Percentiles rank a stretch among this genome's conserved stretches.
Evolutionary conservation across 306 rosid species (phyloP).

Genomic region (Nissolia schottii): DNA sequence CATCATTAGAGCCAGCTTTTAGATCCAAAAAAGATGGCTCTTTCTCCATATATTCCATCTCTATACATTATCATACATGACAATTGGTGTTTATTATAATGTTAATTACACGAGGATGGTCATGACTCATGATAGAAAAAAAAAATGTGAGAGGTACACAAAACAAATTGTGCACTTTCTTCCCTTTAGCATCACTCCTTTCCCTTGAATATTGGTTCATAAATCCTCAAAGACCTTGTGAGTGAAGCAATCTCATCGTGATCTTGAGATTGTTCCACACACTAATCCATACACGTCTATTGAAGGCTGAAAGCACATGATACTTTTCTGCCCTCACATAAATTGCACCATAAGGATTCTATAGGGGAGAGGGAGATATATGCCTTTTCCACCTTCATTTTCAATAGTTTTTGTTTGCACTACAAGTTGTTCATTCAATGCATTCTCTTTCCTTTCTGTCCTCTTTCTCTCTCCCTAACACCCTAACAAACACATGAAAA

Average conservation of each 20-base stretch:
- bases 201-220: conserved; percentile 5
- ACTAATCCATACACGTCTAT: conserved; percentile 27
- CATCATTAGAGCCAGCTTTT: not conserved
- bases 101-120: not conserved
- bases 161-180: not conserved
- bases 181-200: conserved; percentile 34
- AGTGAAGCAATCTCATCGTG: conserved; percentile 29
- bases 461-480: not conserved
- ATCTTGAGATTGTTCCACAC: conserved; percentile 24
- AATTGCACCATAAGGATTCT: conserved; percentile 36
- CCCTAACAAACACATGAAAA: not conserved
- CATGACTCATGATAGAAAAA: not conserved
- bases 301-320: conserved; percentile 50
- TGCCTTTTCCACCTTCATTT: conserved; percentile 50
- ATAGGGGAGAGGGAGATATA: conserved; percentile 20
- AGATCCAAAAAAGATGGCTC: not conserved
- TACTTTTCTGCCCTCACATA: conserved; percentile 31
- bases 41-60: not conserved
- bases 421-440: conserved; percentile 24
- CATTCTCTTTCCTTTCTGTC: conserved; percentile 7
- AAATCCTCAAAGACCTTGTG: conserved; percentile 28
- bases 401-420: conserved; percentile 39
- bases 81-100: not conserved
- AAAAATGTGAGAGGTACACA: conserved; percentile 19
- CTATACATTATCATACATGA: not conserved